Percentiles rank a stretch among this genome's conserved stretches.
Evolutionary conservation across 2,329 filamentous ascomycete genomes (phyloP).

Genomic region (Fusarium liriodendri): DNA sequence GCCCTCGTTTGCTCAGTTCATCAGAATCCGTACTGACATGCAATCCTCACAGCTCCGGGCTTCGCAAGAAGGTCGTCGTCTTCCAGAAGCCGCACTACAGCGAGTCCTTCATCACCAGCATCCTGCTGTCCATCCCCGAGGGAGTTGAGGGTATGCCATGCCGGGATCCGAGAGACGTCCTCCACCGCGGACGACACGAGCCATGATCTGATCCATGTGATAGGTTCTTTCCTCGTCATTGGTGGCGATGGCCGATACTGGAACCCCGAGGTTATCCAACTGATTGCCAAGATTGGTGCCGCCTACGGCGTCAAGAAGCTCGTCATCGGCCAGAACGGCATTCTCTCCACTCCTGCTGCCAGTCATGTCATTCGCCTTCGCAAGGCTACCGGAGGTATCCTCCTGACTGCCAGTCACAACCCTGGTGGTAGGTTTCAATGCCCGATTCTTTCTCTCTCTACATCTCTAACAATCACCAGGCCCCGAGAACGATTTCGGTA

Average conservation of each 20-base stretch:
- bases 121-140: slow-evolving; percentile 95
- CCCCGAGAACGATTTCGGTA: slow-evolving; percentile 94
- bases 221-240: slow-evolving; percentile 87
- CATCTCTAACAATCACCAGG: slow-evolving; percentile 60
- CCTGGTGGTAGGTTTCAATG: slow-evolving; percentile 79
- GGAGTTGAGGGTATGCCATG: slow-evolving; percentile 78
- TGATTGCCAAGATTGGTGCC: slow-evolving; percentile 96
- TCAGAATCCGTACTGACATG: slow-evolving; percentile 20
- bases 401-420: slow-evolving; percentile 98
- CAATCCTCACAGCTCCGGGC: slow-evolving; percentile 77
- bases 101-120: slow-evolving; percentile 94
- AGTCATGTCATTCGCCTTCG: slow-evolving; percentile 96
- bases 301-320: slow-evolving; percentile 99
- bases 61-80: slow-evolving; percentile 98
- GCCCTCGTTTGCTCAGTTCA: not conserved
- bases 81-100: slow-evolving; percentile 97
- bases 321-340: slow-evolving; percentile 93
- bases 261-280: slow-evolving; percentile 95
- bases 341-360: slow-evolving; percentile 94
- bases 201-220: slow-evolving; percentile 29
- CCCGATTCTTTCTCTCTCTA: not conserved
- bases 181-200: not conserved
- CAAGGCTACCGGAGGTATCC: slow-evolving; percentile 94
- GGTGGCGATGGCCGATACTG: slow-evolving; percentile 97
- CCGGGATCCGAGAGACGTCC: slow-evolving; percentile 10